These are phyloP conservation scores for Colletotrichum gloeosporioides DNA, from an alignment of 2,329 filamentous ascomycete genomes.

Conservation along the genomic window DNA sequence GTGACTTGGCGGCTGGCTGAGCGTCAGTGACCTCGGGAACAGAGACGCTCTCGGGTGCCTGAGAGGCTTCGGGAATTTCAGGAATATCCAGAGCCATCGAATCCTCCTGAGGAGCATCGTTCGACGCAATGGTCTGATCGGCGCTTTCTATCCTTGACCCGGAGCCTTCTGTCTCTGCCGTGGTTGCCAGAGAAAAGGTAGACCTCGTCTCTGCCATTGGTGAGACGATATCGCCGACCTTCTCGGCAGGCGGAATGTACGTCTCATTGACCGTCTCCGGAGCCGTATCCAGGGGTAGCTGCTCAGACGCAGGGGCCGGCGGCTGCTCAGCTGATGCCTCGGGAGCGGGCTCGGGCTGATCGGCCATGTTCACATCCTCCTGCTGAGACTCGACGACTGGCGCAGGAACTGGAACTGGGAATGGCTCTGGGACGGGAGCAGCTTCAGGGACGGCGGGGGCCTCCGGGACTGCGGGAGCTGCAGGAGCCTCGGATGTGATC, in stretches of 20 bases:
- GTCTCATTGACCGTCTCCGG: slow-evolving; percentile 2
- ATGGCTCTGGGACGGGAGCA: neutral
- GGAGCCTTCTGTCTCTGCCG: slow-evolving; percentile 13
- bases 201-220: slow-evolving; percentile 17
- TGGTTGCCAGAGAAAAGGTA: slow-evolving; percentile 15
- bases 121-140: slow-evolving; percentile 8
- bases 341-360: neutral
- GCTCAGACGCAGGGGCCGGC: neutral
- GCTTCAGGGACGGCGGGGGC: neutral
- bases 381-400: neutral
- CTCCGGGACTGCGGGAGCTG: neutral
- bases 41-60: neutral
- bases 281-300: neutral
- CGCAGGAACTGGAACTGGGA: neutral
- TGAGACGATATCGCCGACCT: slow-evolving; percentile 16
- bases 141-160: slow-evolving; percentile 6
- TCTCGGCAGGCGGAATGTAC: slow-evolving; percentile 12
- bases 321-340: neutral
- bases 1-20: neutral
- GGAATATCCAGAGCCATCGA: slow-evolving; percentile 9
- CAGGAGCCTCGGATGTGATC: neutral
- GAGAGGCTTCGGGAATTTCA: neutral
- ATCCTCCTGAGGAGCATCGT: neutral
- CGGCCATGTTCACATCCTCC: slow-evolving; percentile 3
- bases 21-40: neutral